Base-by-base conservation (phyloP, 495 filamentous ascomycete species). In the Chaetomium cochliodes region DNA sequence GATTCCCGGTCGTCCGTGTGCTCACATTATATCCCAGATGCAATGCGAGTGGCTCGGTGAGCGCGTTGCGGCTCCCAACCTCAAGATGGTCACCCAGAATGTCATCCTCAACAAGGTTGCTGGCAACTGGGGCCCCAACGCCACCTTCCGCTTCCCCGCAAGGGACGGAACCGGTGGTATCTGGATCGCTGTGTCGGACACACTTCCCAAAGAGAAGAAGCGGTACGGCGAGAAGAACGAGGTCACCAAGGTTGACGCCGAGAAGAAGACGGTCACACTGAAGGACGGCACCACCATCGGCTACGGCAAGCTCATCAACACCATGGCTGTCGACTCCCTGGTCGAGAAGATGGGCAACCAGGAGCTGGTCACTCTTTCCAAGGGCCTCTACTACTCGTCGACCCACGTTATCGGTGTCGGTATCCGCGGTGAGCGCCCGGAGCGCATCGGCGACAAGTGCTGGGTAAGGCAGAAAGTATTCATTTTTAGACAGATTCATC, bases 11-110 rank as follows among this genome's bases (percentile, higher is more conserved):
- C 51, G 1, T 46, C 30, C 30, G 3, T 26, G 49, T 62, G 46
- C 65, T 70, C 20, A 37, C 33, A 69, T 37, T 2, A 61, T 22
- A 49, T 64, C 39, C 0, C 65, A 98, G 94, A 99, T 99, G 94
- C 94, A 99, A 92, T 98, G 94, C 76, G 82, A 88, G 76, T 99
- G 94, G 94, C 91, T 98, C 58, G 94, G 94, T 69, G 94, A 99
- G 86, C 93, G 94, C 83, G 94, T 99, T 58, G 94, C 94, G 42
- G 93, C 93, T 51, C 94, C 94, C 66, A 91, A 99, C 78, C 84
- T 97, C 82, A 99, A 99, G 90, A 87, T 84, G 37, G 90, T 96
- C 63, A 94, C 91, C 58, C 90, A 86, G 81, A 99, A 99, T 74
- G 90, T 97, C 71, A 92, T 99, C 72, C 87, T 98, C 49, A 87